phyloP scores from a whole-genome alignment of 2,329 filamentous ascomycete genomes.

The Nemania sp. region DNA sequence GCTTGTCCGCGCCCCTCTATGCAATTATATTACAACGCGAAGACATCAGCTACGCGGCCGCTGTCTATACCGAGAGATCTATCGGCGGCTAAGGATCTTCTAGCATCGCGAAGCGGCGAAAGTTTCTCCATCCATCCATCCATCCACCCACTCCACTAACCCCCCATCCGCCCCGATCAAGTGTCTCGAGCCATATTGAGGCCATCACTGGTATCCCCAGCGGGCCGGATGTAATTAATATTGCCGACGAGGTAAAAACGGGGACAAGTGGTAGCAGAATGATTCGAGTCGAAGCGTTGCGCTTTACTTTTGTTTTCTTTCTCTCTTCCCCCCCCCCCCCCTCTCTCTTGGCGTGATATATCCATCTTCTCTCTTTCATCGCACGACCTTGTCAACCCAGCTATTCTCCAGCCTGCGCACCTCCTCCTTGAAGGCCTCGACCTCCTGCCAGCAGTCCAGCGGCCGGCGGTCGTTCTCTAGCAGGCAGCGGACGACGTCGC shows the following conservation, averaged over 20 bases:
- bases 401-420: slow-evolving; percentile 82
- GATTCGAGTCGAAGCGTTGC: no score
- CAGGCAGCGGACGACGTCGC: slow-evolving; percentile 79
- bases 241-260: neutral
- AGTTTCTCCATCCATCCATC: neutral
- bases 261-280: neutral
- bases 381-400: slow-evolving; percentile 83
- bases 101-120: neutral
- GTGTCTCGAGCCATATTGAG: neutral
- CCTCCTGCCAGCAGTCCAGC: slow-evolving; percentile 93
- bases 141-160: no score
- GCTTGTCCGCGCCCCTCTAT: slow-evolving; percentile 36
- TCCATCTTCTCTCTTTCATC: slow-evolving; percentile 27
- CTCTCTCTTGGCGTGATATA: no score
- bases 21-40: slow-evolving; percentile 39
- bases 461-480: slow-evolving; percentile 83
- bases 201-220: neutral
- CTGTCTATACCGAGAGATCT: slow-evolving; percentile 10
- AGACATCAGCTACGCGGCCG: slow-evolving; percentile 11
- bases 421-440: slow-evolving; percentile 87
- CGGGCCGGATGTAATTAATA: neutral
- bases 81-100: neutral
- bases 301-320: neutral
- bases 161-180: neutral
- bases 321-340: neutral